phyloP scores from a whole-genome alignment of 495 filamentous ascomycete species.

The Tuber melanosporum region DNA sequence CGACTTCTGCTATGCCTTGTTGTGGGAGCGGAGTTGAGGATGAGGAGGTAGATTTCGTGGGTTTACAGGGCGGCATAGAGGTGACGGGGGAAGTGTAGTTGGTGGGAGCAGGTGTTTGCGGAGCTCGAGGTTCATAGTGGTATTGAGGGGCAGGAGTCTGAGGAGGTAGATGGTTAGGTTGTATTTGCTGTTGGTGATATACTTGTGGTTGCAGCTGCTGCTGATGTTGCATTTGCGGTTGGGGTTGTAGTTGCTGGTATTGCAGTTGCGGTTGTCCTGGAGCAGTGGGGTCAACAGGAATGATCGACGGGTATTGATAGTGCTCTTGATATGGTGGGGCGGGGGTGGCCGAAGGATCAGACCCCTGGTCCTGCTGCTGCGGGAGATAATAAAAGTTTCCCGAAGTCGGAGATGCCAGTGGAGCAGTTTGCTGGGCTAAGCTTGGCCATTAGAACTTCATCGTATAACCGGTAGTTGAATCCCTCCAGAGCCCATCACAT shows the following conservation, averaged over 20 bases:
- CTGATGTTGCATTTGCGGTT: slow-evolving; percentile 13
- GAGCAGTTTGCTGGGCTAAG: slow-evolving; percentile 16
- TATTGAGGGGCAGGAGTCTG: not conserved
- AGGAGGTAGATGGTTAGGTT: slow-evolving; percentile 2
- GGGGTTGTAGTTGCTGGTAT: slow-evolving; percentile 9
- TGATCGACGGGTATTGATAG: slow-evolving; percentile 11
- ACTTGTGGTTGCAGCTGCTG: slow-evolving; percentile 3
- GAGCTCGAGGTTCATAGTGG: not conserved
- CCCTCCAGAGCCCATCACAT: not conserved
- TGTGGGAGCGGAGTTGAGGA: slow-evolving; percentile 20
- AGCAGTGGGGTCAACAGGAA: not conserved
- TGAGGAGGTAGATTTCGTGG: slow-evolving; percentile 13
- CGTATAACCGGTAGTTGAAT: slow-evolving; percentile 3
- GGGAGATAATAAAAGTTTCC: slow-evolving; percentile 15
- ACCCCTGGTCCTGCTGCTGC: slow-evolving; percentile 15
- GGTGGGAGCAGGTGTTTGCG: slow-evolving; percentile 5
- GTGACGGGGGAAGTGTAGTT: slow-evolving; percentile 7
- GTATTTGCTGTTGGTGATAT: slow-evolving; percentile 17
- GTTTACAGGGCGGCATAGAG: slow-evolving; percentile 12
- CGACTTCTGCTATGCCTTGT: slow-evolving; percentile 22
- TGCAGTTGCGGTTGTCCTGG: not conserved
- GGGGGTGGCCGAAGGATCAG: not conserved
- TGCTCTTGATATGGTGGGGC: slow-evolving; percentile 9
- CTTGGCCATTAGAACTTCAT: slow-evolving; percentile 15
- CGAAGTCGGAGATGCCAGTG: slow-evolving; percentile 22